Evolutionary conservation across 768 basidiomycete genomes (phyloP).

Genomic region (Boletus sp.): DNA sequence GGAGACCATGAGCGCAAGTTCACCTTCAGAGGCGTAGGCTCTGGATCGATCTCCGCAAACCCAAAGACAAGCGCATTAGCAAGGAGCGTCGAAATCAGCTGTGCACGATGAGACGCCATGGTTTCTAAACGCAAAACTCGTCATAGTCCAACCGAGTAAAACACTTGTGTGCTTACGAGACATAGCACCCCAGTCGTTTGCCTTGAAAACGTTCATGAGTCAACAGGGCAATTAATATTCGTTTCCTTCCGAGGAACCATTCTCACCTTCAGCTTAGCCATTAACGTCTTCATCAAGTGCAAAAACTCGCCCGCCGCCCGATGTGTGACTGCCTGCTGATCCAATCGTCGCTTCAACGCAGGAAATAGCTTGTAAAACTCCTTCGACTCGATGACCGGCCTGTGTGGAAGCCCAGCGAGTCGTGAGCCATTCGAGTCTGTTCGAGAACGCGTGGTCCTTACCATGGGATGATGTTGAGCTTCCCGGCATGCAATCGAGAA

Average conservation of each 20-base stretch:
- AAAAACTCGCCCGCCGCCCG: conserved; percentile 52
- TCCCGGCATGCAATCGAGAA: conserved; percentile 53
- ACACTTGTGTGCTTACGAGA: conserved; percentile 42
- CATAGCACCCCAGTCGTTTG: conserved; percentile 62
- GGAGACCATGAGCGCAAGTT: background rate
- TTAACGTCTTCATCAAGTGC: conserved; percentile 55
- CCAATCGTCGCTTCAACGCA: conserved; percentile 43
- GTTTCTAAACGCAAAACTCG: conserved; percentile 36
- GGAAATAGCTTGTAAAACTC: conserved; percentile 59
- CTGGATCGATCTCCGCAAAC: conserved; percentile 42
- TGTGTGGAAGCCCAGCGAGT: background rate
- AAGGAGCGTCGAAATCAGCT: conserved; percentile 40
- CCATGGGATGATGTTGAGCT: conserved; percentile 60
- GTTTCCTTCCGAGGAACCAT: background rate
- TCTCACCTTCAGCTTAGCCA: conserved; percentile 64
- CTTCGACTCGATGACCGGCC: conserved; percentile 58
- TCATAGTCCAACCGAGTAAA: background rate
- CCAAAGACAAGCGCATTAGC: conserved; percentile 49
- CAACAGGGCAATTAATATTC: background rate
- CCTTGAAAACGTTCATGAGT: conserved; percentile 29
- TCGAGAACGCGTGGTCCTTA: background rate
- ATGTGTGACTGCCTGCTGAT: conserved; percentile 49
- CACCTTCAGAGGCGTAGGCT: conserved; percentile 51
- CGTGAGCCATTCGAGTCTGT: background rate
- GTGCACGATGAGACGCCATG: conserved; percentile 46